phyloP scores from a whole-genome alignment of 2,329 filamentous ascomycete genomes.

The Talaromyces albobiverticillius region DNA sequence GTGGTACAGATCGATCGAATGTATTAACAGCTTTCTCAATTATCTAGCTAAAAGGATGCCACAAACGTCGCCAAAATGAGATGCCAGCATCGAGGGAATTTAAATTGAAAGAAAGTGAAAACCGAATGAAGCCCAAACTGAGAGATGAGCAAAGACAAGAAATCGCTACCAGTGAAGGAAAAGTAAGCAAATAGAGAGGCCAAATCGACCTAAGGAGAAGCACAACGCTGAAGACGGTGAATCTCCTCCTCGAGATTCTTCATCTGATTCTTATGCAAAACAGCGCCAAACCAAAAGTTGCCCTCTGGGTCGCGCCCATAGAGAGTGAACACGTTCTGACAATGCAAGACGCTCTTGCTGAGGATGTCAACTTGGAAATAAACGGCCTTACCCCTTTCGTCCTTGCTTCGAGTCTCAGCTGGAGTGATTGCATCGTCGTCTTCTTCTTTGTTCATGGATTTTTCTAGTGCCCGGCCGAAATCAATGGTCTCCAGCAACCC shows the following conservation, averaged over 20 bases:
- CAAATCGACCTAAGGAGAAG: no score
- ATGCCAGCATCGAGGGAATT: no score
- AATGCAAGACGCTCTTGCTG: neutral
- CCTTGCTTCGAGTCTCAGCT: neutral
- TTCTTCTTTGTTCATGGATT: neutral
- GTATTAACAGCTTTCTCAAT: no score
- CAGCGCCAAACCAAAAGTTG: conserved; percentile 6
- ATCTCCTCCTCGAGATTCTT: neutral
- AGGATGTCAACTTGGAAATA: conserved; percentile 7
- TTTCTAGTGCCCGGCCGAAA: neutral
- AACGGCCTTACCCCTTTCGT: neutral
- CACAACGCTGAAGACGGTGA: neutral
- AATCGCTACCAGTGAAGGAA: no score
- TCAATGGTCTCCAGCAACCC: neutral
- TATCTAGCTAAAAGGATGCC: no score
- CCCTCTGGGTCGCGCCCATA: neutral
- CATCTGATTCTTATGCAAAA: conserved; percentile 5
- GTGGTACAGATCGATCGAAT: no score
- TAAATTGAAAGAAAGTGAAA: no score
- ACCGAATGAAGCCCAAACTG: no score
- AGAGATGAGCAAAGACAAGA: neutral
- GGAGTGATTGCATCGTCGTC: neutral
- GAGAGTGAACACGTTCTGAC: neutral
- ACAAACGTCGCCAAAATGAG: no score
- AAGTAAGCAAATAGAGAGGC: neutral